Evolutionary conservation across 2,329 filamentous ascomycete genomes (phyloP).

Genomic region (Ophioceras dolichostomum): DNA sequence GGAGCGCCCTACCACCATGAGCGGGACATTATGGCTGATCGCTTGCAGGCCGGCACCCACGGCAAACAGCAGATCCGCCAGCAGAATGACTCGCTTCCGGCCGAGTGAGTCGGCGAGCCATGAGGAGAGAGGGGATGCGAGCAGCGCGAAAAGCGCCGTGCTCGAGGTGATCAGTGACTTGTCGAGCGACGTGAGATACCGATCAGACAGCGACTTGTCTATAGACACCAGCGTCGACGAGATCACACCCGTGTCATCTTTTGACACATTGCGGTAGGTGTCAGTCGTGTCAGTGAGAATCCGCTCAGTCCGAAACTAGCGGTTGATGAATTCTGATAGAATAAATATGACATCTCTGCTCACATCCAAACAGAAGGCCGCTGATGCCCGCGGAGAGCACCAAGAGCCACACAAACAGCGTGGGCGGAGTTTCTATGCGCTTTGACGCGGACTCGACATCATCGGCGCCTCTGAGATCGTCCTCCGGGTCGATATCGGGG

Average conservation of each 20-base stretch:
- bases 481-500: not conserved
- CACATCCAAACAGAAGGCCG: slow-evolving; percentile 56
- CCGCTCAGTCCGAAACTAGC: not conserved
- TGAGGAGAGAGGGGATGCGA: slow-evolving; percentile 51
- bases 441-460: slow-evolving; percentile 2
- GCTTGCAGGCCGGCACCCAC: slow-evolving; percentile 56
- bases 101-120: slow-evolving; percentile 50
- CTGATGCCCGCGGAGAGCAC: slow-evolving; percentile 55
- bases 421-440: no score
- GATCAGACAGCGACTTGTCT: slow-evolving; percentile 42
- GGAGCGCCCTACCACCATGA: slow-evolving; percentile 56
- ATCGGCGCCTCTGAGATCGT: not conserved
- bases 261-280: no score
- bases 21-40: slow-evolving; percentile 37
- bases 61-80: slow-evolving; percentile 56
- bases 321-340: no score
- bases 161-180: slow-evolving; percentile 61
- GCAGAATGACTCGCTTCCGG: slow-evolving; percentile 48
- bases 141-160: slow-evolving; percentile 53
- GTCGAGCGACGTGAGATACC: slow-evolving; percentile 46
- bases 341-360: no score
- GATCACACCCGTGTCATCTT: slow-evolving; percentile 57
- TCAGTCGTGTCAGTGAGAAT: no score
- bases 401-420: slow-evolving; percentile 46
- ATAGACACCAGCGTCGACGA: slow-evolving; percentile 56